phyloP scores from a whole-genome alignment of 108 stramenopile species.

The Nitzschia putrida region DNA sequence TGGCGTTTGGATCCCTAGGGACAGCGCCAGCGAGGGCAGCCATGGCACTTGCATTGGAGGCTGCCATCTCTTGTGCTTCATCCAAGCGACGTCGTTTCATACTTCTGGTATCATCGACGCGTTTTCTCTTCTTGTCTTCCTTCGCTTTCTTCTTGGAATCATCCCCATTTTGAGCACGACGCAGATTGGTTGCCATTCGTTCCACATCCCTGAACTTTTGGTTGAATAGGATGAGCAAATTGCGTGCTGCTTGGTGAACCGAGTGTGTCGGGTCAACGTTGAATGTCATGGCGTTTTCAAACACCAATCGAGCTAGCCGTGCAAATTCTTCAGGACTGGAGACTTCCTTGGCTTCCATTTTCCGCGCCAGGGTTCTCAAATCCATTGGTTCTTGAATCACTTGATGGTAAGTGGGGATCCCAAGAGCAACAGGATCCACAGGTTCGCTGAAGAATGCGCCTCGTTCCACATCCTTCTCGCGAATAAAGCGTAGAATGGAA shows the following conservation, averaged over 20 bases:
- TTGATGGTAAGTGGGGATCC: conserved; percentile 91
- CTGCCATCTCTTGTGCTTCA: conserved; percentile 61
- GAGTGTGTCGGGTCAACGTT: conserved; percentile 87
- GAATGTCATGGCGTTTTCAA: conserved; percentile 94
- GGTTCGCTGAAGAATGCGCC: conserved; percentile 81
- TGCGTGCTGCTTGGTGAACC: conserved; percentile 79
- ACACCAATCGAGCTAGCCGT: conserved; percentile 83
- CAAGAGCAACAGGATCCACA: conserved; percentile 93
- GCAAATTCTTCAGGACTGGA: conserved; percentile 79
- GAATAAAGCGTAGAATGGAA: conserved; percentile 59
- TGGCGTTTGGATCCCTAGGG: conserved; percentile 35
- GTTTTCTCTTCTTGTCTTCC: conserved; percentile 63
- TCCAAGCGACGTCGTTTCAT: conserved; percentile 49
- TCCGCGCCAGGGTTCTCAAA: conserved; percentile 82
- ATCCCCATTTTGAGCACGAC: conserved; percentile 58
- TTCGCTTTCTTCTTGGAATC: conserved; percentile 56
- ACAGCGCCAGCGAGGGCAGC: conserved; percentile 62
- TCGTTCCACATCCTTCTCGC: conserved; percentile 57
- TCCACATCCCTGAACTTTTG: conserved; percentile 77
- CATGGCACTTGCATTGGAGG: conserved; percentile 56
- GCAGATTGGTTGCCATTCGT: conserved; percentile 47
- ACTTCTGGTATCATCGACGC: conserved; percentile 51
- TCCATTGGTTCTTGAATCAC: conserved; percentile 94
- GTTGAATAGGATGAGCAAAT: conserved; percentile 72
- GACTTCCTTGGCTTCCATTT: conserved; percentile 76